Conservation (phyloP, 2,329 filamentous ascomycete species). For the Penicillium sp. region DNA sequence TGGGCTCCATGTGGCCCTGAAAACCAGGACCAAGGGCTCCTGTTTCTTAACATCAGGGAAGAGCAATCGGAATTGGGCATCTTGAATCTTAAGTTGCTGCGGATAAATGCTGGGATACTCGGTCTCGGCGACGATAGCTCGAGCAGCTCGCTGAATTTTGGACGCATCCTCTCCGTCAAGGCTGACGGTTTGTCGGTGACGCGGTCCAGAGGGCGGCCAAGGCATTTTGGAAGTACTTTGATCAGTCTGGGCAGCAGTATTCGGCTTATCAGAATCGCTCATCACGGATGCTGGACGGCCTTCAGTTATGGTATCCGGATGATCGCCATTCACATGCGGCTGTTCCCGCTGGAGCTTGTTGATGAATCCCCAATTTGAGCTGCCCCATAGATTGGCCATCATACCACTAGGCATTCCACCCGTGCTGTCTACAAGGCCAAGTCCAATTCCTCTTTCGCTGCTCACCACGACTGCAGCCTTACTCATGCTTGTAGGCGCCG, state of each 20-base stretch:
- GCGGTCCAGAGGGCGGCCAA: constrained; percentile 34
- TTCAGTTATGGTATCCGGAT: constrained; percentile 23
- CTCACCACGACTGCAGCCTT: constrained; percentile 81
- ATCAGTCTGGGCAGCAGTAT: constrained; percentile 27
- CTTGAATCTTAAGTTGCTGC: constrained; percentile 77
- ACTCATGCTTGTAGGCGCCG: constrained; percentile 82
- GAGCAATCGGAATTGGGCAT: constrained; percentile 88
- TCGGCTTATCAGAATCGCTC: constrained; percentile 33
- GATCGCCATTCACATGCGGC: constrained; percentile 36
- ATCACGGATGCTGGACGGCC: constrained; percentile 28
- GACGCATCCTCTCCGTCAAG: constrained; percentile 51
- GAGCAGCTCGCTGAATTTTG: constrained; percentile 40
- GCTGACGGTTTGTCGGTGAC: constrained; percentile 61
- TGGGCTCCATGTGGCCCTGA: constrained; percentile 85
- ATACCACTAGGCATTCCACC: constrained; percentile 80
- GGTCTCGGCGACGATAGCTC: constrained; percentile 45
- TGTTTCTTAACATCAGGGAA: constrained; percentile 78
- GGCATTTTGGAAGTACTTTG: constrained; percentile 29
- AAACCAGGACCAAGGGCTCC: constrained; percentile 87
- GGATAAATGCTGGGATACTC: constrained; percentile 77
- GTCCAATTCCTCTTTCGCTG: constrained; percentile 70
- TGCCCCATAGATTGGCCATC: constrained; percentile 93
- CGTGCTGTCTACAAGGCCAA: constrained; percentile 63
- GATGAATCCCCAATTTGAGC: constrained; percentile 75
- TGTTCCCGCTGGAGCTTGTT: constrained; percentile 64